A percentile compares a stretch with the other conserved stretches of the same genome.
Conservation (phyloP, 352 stramenopile genomes). For the Globisporangium takayamanum region DNA sequence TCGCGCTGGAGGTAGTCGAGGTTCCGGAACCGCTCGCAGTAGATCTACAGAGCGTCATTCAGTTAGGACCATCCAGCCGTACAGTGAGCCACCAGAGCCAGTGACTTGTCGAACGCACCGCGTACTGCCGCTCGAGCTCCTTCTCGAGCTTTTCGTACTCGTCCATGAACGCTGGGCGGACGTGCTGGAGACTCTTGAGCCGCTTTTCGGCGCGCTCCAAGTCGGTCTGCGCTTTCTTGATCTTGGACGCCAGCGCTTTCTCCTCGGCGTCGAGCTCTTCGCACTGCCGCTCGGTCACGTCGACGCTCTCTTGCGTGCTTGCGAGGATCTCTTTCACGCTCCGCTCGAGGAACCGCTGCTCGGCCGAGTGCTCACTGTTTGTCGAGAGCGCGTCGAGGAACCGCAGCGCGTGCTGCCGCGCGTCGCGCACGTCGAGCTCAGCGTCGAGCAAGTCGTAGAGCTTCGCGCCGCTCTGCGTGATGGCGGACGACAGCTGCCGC, state of each 20-base stretch:
- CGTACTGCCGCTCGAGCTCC: slow-evolving; percentile 94
- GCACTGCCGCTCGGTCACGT: slow-evolving; percentile 83
- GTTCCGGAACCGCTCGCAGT: slow-evolving; percentile 93
- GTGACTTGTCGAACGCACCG: slow-evolving; percentile 27
- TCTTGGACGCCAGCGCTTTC: slow-evolving; percentile 87
- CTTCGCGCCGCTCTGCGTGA: slow-evolving; percentile 90
- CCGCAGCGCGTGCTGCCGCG: slow-evolving; percentile 76
- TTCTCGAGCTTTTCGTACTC: slow-evolving; percentile 97
- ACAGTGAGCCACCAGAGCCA: background rate
- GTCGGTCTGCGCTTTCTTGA: slow-evolving; percentile 93
- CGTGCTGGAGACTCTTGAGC: slow-evolving; percentile 88
- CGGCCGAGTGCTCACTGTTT: slow-evolving; percentile 75
- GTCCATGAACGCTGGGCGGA: slow-evolving; percentile 95
- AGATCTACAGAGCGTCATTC: slow-evolving; percentile 33
- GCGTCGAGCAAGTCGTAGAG: slow-evolving; percentile 90
- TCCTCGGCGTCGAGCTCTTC: slow-evolving; percentile 91
- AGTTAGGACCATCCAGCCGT: background rate
- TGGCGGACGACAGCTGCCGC: slow-evolving; percentile 88
- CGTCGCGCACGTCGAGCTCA: slow-evolving; percentile 85
- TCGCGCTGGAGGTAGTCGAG: slow-evolving; percentile 95
- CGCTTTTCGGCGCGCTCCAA: slow-evolving; percentile 94
- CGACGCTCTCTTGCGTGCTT: slow-evolving; percentile 80
- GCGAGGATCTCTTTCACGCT: slow-evolving; percentile 70
- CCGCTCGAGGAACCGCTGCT: slow-evolving; percentile 87
- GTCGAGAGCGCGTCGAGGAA: slow-evolving; percentile 90